Evolutionary conservation across 345 rosid species (phyloP), one percentile per base, ranked within the genome.

Genomic region (Orychophragmus violaceus): DNA sequence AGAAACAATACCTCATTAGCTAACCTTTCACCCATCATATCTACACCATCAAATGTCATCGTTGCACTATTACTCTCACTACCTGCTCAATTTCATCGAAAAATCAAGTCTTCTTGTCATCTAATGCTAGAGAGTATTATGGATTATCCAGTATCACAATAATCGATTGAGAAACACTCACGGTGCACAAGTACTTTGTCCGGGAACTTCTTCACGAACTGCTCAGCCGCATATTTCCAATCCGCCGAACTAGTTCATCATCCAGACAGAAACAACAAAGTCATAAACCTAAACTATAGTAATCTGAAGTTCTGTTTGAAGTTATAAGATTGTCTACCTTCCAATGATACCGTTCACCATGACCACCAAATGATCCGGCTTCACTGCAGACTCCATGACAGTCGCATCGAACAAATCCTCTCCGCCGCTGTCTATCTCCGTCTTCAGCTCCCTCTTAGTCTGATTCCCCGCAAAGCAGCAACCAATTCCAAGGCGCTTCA

Each of bases 21-120:
- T 46, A 93, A 79, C 82, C 98, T 81, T 59, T 93, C 88, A 65
- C 98, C 98, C 97, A 87, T 90, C 75, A 71, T 56, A 82, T 93
- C 98, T 46, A 93, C 94, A 29, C 97, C 97, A 74, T 89, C 91
- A 79, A 89, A 89, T 24, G 97, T 92, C 81, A 89, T 74, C 64
- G 78, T 89, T 17, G 84, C 81, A 68, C 69, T 71, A 77, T 92
- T 92, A 79, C 90, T 79, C 79, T 84, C 83, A 76, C 98, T 92
- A 74, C 97, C 97, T 92, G 94, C 75, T 66, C 46, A 17, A 2
- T 16, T 4, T 22, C 62, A 62, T 70, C 21, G 3, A 32, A 55
- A n/a, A 60, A 13, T 52, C 62, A 42, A 53, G 0, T 41, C 30
- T 12, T 32, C n/a, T 36, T 9, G 11, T 29, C 59, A 54, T 29